phyloP scores from a whole-genome alignment of 352 stramenopile genomes.

The Phytophthora cryptogea region DNA sequence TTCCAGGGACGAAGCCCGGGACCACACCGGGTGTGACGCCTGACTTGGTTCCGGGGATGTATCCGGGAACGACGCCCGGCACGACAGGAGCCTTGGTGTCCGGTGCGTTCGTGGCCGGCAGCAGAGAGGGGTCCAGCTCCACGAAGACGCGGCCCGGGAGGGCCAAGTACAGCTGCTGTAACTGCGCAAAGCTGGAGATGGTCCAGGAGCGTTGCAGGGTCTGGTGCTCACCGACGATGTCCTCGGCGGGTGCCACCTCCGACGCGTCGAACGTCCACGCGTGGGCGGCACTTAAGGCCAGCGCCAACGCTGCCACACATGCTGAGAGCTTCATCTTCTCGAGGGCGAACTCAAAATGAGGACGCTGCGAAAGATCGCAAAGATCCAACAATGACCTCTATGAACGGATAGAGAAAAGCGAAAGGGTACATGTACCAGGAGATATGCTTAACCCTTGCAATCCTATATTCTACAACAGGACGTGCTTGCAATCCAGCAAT shows the following conservation, averaged over 20 bases:
- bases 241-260: slow-evolving; percentile 29
- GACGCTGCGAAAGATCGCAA: too few relatives aligned
- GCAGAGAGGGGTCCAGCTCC: slow-evolving; percentile 42
- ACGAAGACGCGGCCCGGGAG: slow-evolving; percentile 64
- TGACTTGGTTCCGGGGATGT: slow-evolving; percentile 8
- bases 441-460: too few relatives aligned
- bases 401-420: too few relatives aligned
- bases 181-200: slow-evolving; percentile 44
- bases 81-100: background rate
- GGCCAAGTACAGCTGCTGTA: slow-evolving; percentile 53
- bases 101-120: slow-evolving; percentile 27
- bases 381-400: too few relatives aligned
- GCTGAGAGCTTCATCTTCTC: slow-evolving; percentile 34
- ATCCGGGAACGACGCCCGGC: slow-evolving; percentile 15
- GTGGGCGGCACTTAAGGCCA: slow-evolving; percentile 18
- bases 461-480: too few relatives aligned
- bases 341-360: slow-evolving; percentile 20
- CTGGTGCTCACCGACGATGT: slow-evolving; percentile 45
- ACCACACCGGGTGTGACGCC: slow-evolving; percentile 25
- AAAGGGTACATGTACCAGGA: too few relatives aligned
- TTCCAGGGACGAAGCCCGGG: slow-evolving; percentile 14
- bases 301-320: slow-evolving; percentile 22
- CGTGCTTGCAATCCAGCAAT: too few relatives aligned
- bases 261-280: slow-evolving; percentile 44
- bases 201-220: slow-evolving; percentile 46